Base-by-base conservation (phyloP, 331 rosid genomes). In the Pyracantha coccinea region DNA sequence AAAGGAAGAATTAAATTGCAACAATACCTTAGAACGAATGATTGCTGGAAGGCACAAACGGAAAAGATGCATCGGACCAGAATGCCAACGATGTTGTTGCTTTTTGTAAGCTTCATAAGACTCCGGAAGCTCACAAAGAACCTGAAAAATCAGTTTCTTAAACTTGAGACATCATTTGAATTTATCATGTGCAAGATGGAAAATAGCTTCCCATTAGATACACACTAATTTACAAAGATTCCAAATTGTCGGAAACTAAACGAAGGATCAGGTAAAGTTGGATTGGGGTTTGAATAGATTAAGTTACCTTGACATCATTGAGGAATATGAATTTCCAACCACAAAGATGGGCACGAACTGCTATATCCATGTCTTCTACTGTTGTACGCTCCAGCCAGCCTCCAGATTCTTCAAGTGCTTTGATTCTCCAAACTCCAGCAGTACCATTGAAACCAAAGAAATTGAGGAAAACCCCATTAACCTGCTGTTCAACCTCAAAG, bases 321-420 rank as follows among this genome's bases (percentile, higher is more conserved):
- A 87, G 86, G 78, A 63, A 84, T 79, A 87, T 82, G 76, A 87
- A 87, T 58, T 84, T 84, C 91, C 91, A 87, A 32, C 91, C 91
- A 75, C 73, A 68, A 2, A 87, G 87, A 84, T 87, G 88, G 29
- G 91, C 91, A 0, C 91, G 85, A 69, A 87, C 91, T 35, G 91
- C 91, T 31, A 87, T 84, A 82, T 87, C 91, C 91, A 87, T 87
- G 70, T 87, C 91, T 78, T 87, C 91, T 6, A 87, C 91, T 14
- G 91, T 87, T 10, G 91, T 87, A 31, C 91, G 71, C 83, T 87
- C 91, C 17, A 87, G 88, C 91, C 91, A 87, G 71, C 91, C 91
- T 44, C 88, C 91, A 32, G 87, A 87, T 70, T 87, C 87, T 80
- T 87, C 88, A 44, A 87, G 91, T 72, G 91, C 88, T 72, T 79